Evolutionary conservation across 352 stramenopile genomes (phyloP), one percentile per base, ranked within the genome.

Genomic region (Globisporangium spinosum): DNA sequence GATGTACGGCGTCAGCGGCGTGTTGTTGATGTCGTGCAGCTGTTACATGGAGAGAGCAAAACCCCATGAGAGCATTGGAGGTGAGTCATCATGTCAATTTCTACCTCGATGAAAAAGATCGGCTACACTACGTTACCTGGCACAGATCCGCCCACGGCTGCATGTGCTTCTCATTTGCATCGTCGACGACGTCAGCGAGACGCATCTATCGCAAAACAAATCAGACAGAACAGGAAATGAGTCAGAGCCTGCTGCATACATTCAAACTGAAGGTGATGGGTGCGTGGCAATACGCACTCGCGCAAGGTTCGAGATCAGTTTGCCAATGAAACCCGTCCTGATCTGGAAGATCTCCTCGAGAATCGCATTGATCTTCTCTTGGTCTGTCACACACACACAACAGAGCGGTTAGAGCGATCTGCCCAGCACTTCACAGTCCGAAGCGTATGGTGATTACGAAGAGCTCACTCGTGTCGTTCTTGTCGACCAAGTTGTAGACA

Each of bases 161-260:
- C 85, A 96, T 92, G 71, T 96, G 88, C 77, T 96, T 96, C 59
- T 96, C 88, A 62, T 96, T 96, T n/a, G 87, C 87, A 68, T 94
- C 85, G 68, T 96, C 78, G n/a, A 94, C 88, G 55, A 94, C 85
- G 58, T 94, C 85, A 43, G 80, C 75, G 7, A 96, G 77, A 8
- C 84, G 83, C 54, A 96, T 57, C 78, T 86, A 55, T 27, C 13
- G 38, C 17, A 45, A 45, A 20, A 45, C 38, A 45, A 45, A 63
- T 12, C 6, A 35, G 64, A 22, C 22, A 49, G 10, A 58, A 43
- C 12, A 69, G 15, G 27, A 10, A 12, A 12, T 58, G 2, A 61
- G 23, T 43, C 15, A 40, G 6, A 9, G 17, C 15, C 4, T 20
- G 40, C 40, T 22, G 40, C 40, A 49, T n/a, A n/a, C 38, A 45